A percentile compares a stretch with the other conserved stretches of the same genome.
These are phyloP conservation scores for Geoglossum glabrum DNA, from an alignment of 495 filamentous ascomycete genomes.

Conservation along the genomic window DNA sequence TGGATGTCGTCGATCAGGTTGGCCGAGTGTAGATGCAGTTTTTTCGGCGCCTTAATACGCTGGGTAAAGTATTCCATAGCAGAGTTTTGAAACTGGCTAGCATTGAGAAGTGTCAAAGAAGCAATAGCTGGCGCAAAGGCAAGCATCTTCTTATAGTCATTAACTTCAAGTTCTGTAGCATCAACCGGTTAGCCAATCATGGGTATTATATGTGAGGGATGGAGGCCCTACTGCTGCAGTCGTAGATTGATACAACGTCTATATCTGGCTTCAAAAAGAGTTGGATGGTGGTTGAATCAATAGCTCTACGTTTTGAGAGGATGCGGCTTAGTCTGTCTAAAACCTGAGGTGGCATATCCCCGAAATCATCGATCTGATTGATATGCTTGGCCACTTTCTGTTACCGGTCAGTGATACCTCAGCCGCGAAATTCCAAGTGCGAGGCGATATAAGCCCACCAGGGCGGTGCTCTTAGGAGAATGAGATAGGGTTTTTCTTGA, in stretches of 20 bases:
- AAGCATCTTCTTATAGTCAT: slow-evolving; percentile 66
- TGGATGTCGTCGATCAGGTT: slow-evolving; percentile 55
- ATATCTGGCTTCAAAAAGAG: slow-evolving; percentile 55
- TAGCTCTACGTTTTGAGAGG: slow-evolving; percentile 54
- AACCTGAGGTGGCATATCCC: slow-evolving; percentile 46
- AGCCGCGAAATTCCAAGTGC: no score
- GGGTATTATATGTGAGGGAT: background rate
- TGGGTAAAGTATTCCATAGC: slow-evolving; percentile 63
- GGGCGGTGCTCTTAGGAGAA: no score
- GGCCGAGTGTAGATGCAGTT: slow-evolving; percentile 49
- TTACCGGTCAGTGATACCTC: background rate
- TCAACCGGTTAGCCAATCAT: slow-evolving; percentile 11
- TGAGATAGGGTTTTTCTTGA: no score
- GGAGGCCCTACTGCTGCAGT: slow-evolving; percentile 40
- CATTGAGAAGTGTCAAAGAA: slow-evolving; percentile 51
- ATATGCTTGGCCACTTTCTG: slow-evolving; percentile 65
- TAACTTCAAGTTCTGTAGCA: slow-evolving; percentile 36
- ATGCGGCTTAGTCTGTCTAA: slow-evolving; percentile 62
- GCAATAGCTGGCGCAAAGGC: slow-evolving; percentile 47
- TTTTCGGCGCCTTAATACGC: slow-evolving; percentile 33
- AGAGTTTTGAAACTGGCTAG: slow-evolving; percentile 68
- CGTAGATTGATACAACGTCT: slow-evolving; percentile 53
- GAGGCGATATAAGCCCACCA: background rate
- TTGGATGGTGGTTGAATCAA: slow-evolving; percentile 47
- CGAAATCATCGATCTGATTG: slow-evolving; percentile 61